Base-by-base conservation (phyloP, 805 yeast genomes). In the Saccharomycopsis sp. region DNA sequence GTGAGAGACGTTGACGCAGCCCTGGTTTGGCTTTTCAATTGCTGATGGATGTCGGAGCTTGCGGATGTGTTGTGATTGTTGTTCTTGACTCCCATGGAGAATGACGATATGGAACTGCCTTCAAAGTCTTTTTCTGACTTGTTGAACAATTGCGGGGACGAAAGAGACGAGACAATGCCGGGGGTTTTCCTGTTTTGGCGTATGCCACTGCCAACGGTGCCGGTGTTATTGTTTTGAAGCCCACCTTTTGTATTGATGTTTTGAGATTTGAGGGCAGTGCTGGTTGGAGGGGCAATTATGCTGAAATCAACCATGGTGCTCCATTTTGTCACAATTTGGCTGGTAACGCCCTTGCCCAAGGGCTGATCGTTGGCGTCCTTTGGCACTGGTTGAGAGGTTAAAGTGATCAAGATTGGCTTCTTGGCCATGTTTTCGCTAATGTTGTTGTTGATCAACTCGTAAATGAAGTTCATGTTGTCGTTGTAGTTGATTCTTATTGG, bases 271-370 rank as follows among this genome's bases (percentile, higher is more conserved):
- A 64, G 51, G 1, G 66, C 57, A 45, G 60, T 63, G 42, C 58
- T 64, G 23, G 65, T 65, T 1, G 70, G 68, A 1, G 70, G 68
- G 1, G 69, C 66, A 31, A 57, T 53, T 13, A 65, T 53, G 36
- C 62, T 55, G 48, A 65, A 65, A 43, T 67, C 71, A 29, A 65
- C 50, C 33, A 52, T 50, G 3, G 72, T 71, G 7, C 61, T 45
- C 71, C 69, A 64, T 33, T 53, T 51, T 3, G 69, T 64, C 12
- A 56, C 48, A 20, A 65, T 62, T 16, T 46, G 46, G 21, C 39
- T 43, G 8, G 41, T 31, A n/a, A 25, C n/a, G 2, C 9, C 9
- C n/a, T 25, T n/a, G n/a, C 12, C 9, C 12, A 10, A n/a, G 12
- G n/a, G 27, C n/a, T 25, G 27, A 29, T 30, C 20, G 3, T 36